Evolutionary conservation across 169 alveolate genomes (phyloP), one percentile per base, ranked within the genome.

Genomic region (Toxoplasma gondii): DNA sequence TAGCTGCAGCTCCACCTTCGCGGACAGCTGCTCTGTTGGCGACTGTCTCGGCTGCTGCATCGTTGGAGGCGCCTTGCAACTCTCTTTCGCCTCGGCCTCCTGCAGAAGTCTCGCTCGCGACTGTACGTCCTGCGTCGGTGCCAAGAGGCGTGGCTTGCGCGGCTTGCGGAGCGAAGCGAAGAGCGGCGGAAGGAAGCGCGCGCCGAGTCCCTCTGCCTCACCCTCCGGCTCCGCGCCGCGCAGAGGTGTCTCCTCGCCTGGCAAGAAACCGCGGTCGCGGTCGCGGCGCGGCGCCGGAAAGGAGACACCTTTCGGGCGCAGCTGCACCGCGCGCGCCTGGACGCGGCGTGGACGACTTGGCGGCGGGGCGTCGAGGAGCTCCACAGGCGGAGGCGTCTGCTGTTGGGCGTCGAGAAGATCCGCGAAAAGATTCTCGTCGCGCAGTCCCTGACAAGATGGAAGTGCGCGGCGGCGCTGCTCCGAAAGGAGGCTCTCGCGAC

Each of bases 1-100:
- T 67, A 82, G 90, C 10, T 22, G n/a, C 90, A 82, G 67, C 67
- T 82, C 38, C 90, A 82, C 12, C 64, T 82, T 12, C 90, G 90
- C 17, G 90, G 90, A 4, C 90, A 82, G 90, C 38, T 82, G 90
- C 90, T 82, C 12, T 82, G 90, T 36, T 22, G 39, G 67, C 10
- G 38, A 4, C 90, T 82, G 36, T 82, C 90, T 2, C 58, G 90
- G 34, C 90, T 82, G 31, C 90, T 82, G 53, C 90, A 36, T 31
- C 38, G 64, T 34, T 82, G 90, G 90, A 64, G 41, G 69, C 90
- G 90, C 69, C 64, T 82, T 10, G 90, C 90, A 12, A 10, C 17
- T 38, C 90, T 82, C 38, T 82, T 67, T 27, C 90, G 90, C 5
- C 53, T 82, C 34, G 44, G 64, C 54, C 38, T 29, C 41, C 43